These are phyloP conservation scores for Batkoa obscura DNA, from an alignment of 371 early-diverging fungal genomes.

Conservation along the genomic window DNA sequence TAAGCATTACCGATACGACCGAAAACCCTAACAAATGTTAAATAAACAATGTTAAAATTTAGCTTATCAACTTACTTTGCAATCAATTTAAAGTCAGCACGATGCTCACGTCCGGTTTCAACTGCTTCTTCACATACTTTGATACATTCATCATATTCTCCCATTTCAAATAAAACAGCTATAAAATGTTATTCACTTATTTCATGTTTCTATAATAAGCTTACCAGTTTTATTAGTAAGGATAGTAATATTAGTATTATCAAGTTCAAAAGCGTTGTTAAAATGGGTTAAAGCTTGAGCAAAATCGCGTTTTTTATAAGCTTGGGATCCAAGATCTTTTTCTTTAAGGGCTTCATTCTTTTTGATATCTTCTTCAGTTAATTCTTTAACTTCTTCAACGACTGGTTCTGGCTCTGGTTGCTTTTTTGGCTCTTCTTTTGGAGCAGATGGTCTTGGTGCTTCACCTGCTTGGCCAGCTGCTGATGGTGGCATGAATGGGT, in stretches of 20 bases:
- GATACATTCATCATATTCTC: slow-evolving; percentile 77
- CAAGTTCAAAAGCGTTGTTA: slow-evolving; percentile 75
- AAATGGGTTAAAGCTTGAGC: slow-evolving; percentile 78
- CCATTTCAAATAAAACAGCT: slow-evolving; percentile 90
- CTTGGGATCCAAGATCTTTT: slow-evolving; percentile 80
- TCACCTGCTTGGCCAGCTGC: slow-evolving; percentile 7
- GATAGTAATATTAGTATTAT: slow-evolving; percentile 72
- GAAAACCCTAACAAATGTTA: slow-evolving; percentile 35
- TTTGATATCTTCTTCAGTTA: slow-evolving; percentile 24
- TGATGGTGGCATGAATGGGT: slow-evolving; percentile 7
- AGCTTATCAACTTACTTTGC: slow-evolving; percentile 36
- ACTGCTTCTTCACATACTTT: slow-evolving; percentile 80
- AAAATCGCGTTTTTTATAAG: slow-evolving; percentile 87
- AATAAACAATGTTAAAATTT: neutral
- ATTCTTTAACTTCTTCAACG: slow-evolving; percentile 15
- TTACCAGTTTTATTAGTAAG: slow-evolving; percentile 81
- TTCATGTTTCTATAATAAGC: neutral
- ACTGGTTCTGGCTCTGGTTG: slow-evolving; percentile 10
- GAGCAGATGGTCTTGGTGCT: slow-evolving; percentile 9
- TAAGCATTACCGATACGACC: slow-evolving; percentile 85
- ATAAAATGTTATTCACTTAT: neutral
- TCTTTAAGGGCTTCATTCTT: slow-evolving; percentile 58
- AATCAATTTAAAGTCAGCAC: slow-evolving; percentile 87
- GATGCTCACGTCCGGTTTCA: slow-evolving; percentile 74
- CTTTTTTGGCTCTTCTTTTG: slow-evolving; percentile 6